Conservation (phyloP, 768 basidiomycete genomes). For the Suillus paluster region DNA sequence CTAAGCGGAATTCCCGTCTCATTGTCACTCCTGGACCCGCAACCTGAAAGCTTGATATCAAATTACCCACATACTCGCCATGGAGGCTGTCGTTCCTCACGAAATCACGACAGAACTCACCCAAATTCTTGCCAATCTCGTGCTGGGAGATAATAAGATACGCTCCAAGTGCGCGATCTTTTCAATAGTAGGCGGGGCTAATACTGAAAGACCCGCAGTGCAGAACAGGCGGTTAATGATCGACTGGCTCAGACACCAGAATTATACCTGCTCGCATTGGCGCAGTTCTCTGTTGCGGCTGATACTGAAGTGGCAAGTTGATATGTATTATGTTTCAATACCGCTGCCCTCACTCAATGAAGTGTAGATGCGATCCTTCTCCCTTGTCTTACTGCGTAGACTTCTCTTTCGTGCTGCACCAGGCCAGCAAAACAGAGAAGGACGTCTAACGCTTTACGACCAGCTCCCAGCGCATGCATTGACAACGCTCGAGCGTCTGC, state of each 20-base stretch:
- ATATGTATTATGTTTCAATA: constrained; percentile 1
- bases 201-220: constrained; percentile 45
- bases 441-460: constrained; percentile 72
- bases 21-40: neutral
- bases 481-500: constrained; percentile 68
- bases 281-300: constrained; percentile 76
- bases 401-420: constrained; percentile 71
- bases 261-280: constrained; percentile 76
- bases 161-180: constrained; percentile 57
- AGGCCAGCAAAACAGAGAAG: constrained; percentile 34
- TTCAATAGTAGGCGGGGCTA: neutral
- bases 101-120: constrained; percentile 79
- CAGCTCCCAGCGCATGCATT: constrained; percentile 70
- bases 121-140: constrained; percentile 84
- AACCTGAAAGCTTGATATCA: neutral
- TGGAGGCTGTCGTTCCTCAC: constrained; percentile 47
- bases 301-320: constrained; percentile 78
- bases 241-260: constrained; percentile 78
- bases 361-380: constrained; percentile 82
- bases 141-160: constrained; percentile 83
- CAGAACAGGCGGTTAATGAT: constrained; percentile 83
- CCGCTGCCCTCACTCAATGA: constrained; percentile 15
- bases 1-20: neutral
- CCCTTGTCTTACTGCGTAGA: constrained; percentile 78
- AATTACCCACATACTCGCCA: constrained; percentile 11